Base-by-base conservation (phyloP, 192 early-diverging fungal species). In the Backusella psychrophila region DNA sequence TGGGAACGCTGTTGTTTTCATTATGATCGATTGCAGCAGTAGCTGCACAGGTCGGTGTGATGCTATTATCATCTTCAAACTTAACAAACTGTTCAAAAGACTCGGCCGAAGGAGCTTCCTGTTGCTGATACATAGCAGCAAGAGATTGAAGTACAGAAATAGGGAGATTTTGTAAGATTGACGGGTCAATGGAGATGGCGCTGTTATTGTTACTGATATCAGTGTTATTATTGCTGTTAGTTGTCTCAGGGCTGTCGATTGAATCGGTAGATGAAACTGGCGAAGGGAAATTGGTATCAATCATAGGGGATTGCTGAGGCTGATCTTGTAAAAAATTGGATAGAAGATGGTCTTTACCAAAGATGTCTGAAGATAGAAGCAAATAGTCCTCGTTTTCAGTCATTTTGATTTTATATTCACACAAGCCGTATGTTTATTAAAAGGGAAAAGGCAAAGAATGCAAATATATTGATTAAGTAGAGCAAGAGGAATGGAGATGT, bases 21-120 rank as follows among this genome's bases (percentile, higher is more conserved):
- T 3, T 11, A 23, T 56, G 53, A 26, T 56, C 21, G 9, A 56
- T 7, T 56, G 53, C 19, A 56, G 8, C 7, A 56, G 53, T 56
- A 21, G 21, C 8, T 2, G 6, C 23, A 56, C 15, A n/a, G 17
- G 53, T 56, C 23, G 53, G 53, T 11, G 21, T 36, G 21, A 56
- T 70, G 39, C 69, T 70, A 38, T 33, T 71, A 42, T 66, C 72
- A 63, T 77, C 80, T 74, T 77, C 80, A 74, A 77, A 77, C 8
- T 41, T 56, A 12, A 77, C 80, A 74, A 81, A 81, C 34, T 81
- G 75, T 21, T 77, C 73, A 41, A 77, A 77, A 33, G 70, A 21
- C 12, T 63, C 56, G 3, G 26, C n/a, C 11, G 56, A 63, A 29
- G 56, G 56, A 1, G 9, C 9, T 34, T 71, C 35, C 38, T 77